Base-by-base conservation (phyloP, 371 early-diverging fungal genomes). In the Rhizomucor pusillus region DNA sequence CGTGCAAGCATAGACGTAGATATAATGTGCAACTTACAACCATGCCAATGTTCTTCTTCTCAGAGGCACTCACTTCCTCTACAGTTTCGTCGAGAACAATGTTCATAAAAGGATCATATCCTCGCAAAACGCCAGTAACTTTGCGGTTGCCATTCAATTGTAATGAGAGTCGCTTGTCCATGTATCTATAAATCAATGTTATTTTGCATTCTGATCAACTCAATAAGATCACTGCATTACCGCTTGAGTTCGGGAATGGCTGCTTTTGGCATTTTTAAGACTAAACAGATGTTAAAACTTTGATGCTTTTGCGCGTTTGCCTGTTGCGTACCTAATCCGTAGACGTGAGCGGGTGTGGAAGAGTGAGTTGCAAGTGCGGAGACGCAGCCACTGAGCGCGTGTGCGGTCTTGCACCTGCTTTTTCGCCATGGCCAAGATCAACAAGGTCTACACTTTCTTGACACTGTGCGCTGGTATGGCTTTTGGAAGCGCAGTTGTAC, bases 61-160 rank as follows among this genome's bases (percentile, higher is more conserved):
- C 86, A 20, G 81, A 79, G 5, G 84, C 82, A 29, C 82, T 80
- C 12, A 86, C 71, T 59, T 90, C 89, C 68, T 98, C 97, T 29
- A 87, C 76, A 43, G 95, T 88, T 46, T 96, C 95, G 57, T 95
- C 98, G 67, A 99, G 71, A n/a, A 97, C 97, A 62, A 99, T 69
- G 80, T 99, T 99, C 97, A 98, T 92, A 75, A 98, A 99, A 16
- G 99, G 92, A 69, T 99, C 99, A 61, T 82, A 99, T 23, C 99
- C 99, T 50, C 98, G 90, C 65, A 99, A 87, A 35, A 95, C 80
- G 44, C 98, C 99, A 37, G 86, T 85, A 18, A 99, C 92, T 69
- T 87, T 85, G 55, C 99, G 85, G 69, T 86, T 85, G 43, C 93
- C 94, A 68, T 97, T 99, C 55, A 99, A 74, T 68, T 93, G 89